Base-by-base conservation (phyloP, 768 basidiomycete species). In the Tylopilus rubrobrunneus region DNA sequence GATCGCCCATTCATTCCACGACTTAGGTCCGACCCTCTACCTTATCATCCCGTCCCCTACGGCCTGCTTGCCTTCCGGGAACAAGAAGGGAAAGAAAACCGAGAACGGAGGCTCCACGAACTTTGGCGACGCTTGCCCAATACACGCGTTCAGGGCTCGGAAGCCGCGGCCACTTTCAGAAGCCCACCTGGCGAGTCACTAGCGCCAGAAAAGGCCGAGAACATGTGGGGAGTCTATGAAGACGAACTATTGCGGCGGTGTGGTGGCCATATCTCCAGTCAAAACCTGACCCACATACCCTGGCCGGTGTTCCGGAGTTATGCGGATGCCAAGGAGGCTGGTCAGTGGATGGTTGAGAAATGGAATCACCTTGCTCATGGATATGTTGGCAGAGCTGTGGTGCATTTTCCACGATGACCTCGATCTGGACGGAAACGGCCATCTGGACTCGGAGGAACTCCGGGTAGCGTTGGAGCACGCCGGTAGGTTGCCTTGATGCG, bases 341-440 rank as follows among this genome's bases (percentile, higher is more conserved):
- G 91, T 86, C 65, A 64, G 82, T 78, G 10, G 53, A 53, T 49
- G 45, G 31, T 39, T 53, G 40, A 51, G 6, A 51, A 53, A 31
- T 56, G 55, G 48, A 57, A 42, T 57, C 47, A 21, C 55, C 33
- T 48, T 47, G 37, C 57, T 69, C 55, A 59, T 45, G 14, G 43
- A 49, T 53, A 19, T 51, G 43, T 48, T 52, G 41, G 46, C 53
- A 92, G 93, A 96, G 70, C 76, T 97, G 21, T 97, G 95, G 95
- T 76, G 82, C 48, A 85, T 94, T 51, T 97, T 97, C 71, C 90
- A 91, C 59, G 79, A 92, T 64, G 89, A 94, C 62, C 79, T 97
- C 46, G 95, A 96, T 73, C 75, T 92, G 56, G 92, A 97, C 64
- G 81, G 88, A 27, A 91, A 97, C 70, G 93, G 92, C 8, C 82